A percentile compares a stretch with the other conserved stretches of the same genome.
Conservation (phyloP, 2,329 filamentous ascomycete species). For the Hypoxylon rubiginosum region DNA sequence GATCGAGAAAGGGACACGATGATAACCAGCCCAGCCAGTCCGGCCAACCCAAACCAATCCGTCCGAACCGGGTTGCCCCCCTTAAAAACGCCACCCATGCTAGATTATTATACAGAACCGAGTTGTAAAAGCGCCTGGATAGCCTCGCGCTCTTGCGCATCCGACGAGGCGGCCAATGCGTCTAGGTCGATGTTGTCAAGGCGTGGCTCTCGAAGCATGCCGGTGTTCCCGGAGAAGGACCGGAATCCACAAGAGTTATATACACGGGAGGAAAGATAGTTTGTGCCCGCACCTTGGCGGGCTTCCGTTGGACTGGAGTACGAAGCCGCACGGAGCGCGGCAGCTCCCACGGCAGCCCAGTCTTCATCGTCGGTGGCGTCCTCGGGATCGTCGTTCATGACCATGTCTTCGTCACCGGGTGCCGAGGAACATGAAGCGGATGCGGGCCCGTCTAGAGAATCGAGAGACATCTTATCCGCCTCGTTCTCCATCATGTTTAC, state of each 20-base stretch:
- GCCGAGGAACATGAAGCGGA: conserved; percentile 84
- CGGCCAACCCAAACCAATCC: conserved; percentile 45
- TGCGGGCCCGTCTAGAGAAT: conserved; percentile 73
- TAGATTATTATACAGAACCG: conserved; percentile 78
- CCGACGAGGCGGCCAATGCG: conserved; percentile 65
- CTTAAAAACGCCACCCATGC: conserved; percentile 68
- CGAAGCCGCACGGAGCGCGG: conserved; percentile 79
- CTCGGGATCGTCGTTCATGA: conserved; percentile 80
- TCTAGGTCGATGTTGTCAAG: conserved; percentile 66
- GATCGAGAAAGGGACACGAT: conserved; percentile 43
- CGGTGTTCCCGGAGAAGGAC: conserved; percentile 63
- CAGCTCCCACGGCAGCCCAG: conserved; percentile 91
- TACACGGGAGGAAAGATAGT: conserved; percentile 63
- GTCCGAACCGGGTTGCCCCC: conserved; percentile 39
- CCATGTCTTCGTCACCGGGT: conserved; percentile 73
- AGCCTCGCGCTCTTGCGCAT: conserved; percentile 83
- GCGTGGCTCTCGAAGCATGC: conserved; percentile 68
- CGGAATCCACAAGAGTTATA: conserved; percentile 62
- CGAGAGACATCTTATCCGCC: conserved; percentile 94
- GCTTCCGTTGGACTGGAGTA: conserved; percentile 69
- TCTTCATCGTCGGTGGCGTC: conserved; percentile 96
- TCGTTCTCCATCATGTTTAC: conserved; percentile 83
- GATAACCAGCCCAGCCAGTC: conserved; percentile 47
- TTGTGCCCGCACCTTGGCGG: conserved; percentile 65
- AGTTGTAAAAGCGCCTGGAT: conserved; percentile 85